Base-by-base conservation (phyloP, 2,329 filamentous ascomycete genomes). In the Xylariomycetidae sp. region DNA sequence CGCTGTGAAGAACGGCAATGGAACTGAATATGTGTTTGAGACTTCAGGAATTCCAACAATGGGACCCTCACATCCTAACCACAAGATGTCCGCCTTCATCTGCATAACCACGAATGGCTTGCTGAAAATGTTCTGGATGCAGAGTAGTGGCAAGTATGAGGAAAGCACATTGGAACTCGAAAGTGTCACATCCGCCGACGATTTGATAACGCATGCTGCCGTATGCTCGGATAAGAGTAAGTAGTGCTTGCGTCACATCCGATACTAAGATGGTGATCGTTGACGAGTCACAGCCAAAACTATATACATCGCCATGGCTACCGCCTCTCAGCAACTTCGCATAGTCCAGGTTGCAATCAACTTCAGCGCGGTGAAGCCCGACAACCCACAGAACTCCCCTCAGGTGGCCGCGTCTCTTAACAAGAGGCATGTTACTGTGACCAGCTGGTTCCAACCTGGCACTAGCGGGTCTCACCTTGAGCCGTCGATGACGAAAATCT, bases 181-280 rank as follows among this genome's bases (percentile, higher is more conserved):
- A 52, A 80, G 78, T 41, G 70, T 86, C 36, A 71, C 77, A 18
- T 79, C 79, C 20, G 79, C 82, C 0, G 79, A 87, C 42, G 82
- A 87, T 43, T 58, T 85, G n/a, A 71, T 90, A 31, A 87, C 85
- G 1, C 87, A 93, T 61, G 85, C 85, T 9, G 74, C 85, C 24
- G 67, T 88, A 41, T 75, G 81, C 38, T 76, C 83, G 3, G 85
- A 89, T 29, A 85, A 80, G 58, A 78, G 84, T 85, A 60, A 52
- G 65, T 49, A 17, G 17, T 14, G 6, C n/a, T 36, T 17, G 2
- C 29, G 7, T 41, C 9, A 32, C 15, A n/a, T n/a, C n/a, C n/a
- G 13, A 19, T 28, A 35, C 28, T 45, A 39, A 26, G 15, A 32
- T 26, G 13, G 14, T 27, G 6, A 36, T n/a, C n/a, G n/a, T n/a